Base-by-base conservation (phyloP, 345 rosid genomes). In the Garcia nutans region DNA sequence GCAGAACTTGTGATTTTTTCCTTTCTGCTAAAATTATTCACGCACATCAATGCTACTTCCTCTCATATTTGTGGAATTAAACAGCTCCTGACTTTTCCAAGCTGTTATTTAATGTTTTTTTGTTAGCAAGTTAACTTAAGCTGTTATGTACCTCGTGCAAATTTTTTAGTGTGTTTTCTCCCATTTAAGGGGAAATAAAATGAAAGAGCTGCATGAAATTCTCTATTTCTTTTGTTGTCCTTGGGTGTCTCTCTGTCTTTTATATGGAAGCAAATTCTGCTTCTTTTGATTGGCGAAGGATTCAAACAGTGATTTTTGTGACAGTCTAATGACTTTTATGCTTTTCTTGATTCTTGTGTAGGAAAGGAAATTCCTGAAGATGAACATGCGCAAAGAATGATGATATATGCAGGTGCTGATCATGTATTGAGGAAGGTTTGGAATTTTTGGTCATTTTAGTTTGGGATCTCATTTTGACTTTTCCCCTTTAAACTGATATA, bases 351-450 rank as follows among this genome's bases (percentile, higher is more conserved):
- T 62, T 73, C 11, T 16, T 75, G 16, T 63, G 45, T 86, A 93
- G 99, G 93, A 79, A 89, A 90, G 74, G 93, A 91, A 76, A 73
- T 95, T 78, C 88, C 90, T 73, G 85, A 86, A 61, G 91, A 70
- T 55, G 80, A 37, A 47, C 81, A 81, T 78, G 77, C 80, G 69
- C 91, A 84, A 82, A 88, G 89, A 78, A 68, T 64, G 79, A 87
- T 90, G 88, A 85, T 89, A 76, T 70, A 71, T 76, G 88, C 94
- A 60, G 83, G 83, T 73, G 88, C 91, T 84, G 96, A 92, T 84
- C 91, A 89, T 78, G 84, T 88, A 73, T 79, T 94, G 65, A 83
- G 84, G 76, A 92, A 94, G 98, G 98, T 94, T 84, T 80, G 93
- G 65, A 37, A 72, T 60, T 79, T 84, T 56, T 57, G 31, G 8